Conservation (phyloP, 345 rosid genomes). For the Eucalyptus decipiens region DNA sequence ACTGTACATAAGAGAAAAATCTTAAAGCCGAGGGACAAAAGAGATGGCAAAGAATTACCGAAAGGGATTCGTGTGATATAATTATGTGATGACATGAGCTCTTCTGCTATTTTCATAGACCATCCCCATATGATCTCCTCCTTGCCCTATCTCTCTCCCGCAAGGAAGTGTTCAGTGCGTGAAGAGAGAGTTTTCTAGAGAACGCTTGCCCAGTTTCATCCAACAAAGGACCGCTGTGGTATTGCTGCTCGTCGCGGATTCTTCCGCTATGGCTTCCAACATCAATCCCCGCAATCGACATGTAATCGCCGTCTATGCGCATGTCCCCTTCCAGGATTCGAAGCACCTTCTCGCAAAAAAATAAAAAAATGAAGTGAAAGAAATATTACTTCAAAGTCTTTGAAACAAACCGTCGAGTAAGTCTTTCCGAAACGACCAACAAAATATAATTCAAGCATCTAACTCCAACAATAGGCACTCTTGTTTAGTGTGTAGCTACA, state of each 20-base stretch:
- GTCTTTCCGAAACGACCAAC: not conserved
- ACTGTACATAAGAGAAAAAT: not conserved
- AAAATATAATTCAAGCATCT: not conserved
- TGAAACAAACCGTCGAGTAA: not conserved
- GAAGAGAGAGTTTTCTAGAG: constrained; percentile 38
- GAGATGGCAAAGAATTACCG: not conserved
- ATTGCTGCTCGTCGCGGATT: constrained; percentile 42
- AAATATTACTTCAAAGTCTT: not conserved
- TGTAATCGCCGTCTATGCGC: constrained; percentile 53
- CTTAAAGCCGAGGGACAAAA: not conserved
- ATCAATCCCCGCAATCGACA: constrained; percentile 57
- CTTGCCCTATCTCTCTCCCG: not conserved
- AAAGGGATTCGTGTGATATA: not conserved
- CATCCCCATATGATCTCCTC: not conserved
- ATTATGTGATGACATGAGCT: not conserved
- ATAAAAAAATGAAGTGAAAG: not conserved
- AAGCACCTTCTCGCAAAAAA: constrained; percentile 42
- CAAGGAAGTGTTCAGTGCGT: not conserved
- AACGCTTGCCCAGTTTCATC: constrained; percentile 48
- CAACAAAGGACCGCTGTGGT: constrained; percentile 33
- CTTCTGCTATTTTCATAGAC: not conserved
- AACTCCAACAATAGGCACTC: not conserved
- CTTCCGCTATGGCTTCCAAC: constrained; percentile 79
- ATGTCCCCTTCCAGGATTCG: constrained; percentile 92
- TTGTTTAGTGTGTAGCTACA: not conserved